These are phyloP conservation scores for Wickerhamiella brachini DNA, from an alignment of 805 yeast genomes.

Conservation along the genomic window DNA sequence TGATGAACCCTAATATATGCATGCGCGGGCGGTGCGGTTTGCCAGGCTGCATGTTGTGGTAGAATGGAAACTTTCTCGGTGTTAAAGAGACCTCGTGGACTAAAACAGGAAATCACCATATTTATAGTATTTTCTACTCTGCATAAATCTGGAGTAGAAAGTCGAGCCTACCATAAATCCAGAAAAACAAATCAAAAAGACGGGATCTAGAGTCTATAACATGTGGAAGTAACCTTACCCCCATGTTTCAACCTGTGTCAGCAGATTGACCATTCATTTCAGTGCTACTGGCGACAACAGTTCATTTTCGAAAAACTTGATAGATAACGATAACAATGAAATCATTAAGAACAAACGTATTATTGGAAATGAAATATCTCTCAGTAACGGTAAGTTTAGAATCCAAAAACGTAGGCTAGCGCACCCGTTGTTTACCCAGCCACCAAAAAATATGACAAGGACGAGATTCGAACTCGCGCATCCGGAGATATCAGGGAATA, in stretches of 20 bases:
- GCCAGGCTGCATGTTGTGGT: not conserved
- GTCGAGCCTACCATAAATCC: not conserved
- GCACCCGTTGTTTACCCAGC: too few species aligned
- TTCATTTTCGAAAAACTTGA: too few species aligned
- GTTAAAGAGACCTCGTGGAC: not conserved
- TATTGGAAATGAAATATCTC: too few species aligned
- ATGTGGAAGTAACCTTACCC: not conserved
- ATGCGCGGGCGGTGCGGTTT: not conserved
- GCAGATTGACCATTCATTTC: too few species aligned
- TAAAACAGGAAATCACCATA: not conserved
- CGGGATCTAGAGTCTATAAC: not conserved
- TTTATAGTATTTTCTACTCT: not conserved
- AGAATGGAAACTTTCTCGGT: not conserved
- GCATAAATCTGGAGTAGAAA: too few species aligned
- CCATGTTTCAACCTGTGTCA: not conserved
- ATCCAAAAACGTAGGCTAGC: too few species aligned
- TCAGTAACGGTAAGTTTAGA: too few species aligned
- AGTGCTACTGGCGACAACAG: too few species aligned
- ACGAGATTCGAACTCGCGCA: conserved; percentile 31
- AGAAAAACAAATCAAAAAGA: not conserved
- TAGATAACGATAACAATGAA: too few species aligned
- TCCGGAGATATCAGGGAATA: conserved; percentile 27
- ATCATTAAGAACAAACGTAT: too few species aligned
- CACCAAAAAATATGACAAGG: conserved; percentile 19
- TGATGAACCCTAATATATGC: not conserved